Conservation (phyloP, 345 rosid species). For the Rubroshorea leprosula region DNA sequence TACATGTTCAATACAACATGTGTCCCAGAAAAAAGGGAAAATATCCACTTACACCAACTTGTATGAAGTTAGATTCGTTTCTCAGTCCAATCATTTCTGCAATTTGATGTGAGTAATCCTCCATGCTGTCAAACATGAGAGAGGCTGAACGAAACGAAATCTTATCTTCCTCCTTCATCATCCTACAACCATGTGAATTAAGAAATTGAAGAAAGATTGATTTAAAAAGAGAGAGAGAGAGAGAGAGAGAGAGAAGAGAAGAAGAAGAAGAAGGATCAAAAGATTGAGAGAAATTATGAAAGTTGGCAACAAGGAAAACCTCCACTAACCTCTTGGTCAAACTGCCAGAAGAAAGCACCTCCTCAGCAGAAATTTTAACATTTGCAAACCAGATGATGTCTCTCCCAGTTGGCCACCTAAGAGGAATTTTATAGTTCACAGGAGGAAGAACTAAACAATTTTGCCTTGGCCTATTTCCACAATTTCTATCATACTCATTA, state of each 20-base stretch:
- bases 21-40: neutral
- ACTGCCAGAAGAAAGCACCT: conserved; percentile 94
- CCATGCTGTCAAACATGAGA: conserved; percentile 82
- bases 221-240: neutral
- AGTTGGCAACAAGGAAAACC: neutral
- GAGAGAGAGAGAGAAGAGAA: neutral
- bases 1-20: conserved; percentile 2
- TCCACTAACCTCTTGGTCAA: conserved; percentile 72
- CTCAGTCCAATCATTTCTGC: conserved; percentile 94
- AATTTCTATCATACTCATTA: conserved; percentile 56
- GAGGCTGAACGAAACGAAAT: conserved; percentile 91
- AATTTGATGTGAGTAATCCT: conserved; percentile 97
- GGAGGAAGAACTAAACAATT: conserved; percentile 80
- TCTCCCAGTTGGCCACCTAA: conserved; percentile 95
- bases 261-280: too few species aligned
- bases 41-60: conserved; percentile 73
- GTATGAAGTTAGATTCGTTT: conserved; percentile 69
- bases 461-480: conserved; percentile 45
- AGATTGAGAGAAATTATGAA: neutral
- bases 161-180: conserved; percentile 99
- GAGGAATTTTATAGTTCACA: conserved; percentile 68
- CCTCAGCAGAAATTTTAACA: conserved; percentile 84
- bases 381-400: conserved; percentile 88
- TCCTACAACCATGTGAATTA: conserved; percentile 39
- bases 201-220: conserved; percentile 14